Conservation (phyloP, 805 yeast genomes). For the Monosporozyma unispora region DNA sequence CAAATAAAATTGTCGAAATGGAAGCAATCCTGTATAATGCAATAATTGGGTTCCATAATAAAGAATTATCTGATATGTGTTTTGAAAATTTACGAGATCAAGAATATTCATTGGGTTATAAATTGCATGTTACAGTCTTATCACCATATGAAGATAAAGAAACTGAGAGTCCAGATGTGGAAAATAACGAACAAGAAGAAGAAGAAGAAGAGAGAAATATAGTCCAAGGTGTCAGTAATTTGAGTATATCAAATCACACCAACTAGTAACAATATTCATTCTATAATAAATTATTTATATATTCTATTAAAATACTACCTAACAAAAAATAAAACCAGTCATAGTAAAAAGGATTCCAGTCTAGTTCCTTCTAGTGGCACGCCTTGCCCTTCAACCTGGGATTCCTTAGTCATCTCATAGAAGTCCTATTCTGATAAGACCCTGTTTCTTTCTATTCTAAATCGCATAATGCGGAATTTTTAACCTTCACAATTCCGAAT, state of each 20-base stretch:
- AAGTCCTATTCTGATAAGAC: too few relatives aligned
- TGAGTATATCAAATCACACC: neutral
- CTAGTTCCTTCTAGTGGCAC: too few relatives aligned
- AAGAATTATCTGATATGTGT: constrained; percentile 22
- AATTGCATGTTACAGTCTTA: constrained; percentile 16
- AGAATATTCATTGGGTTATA: constrained; percentile 26
- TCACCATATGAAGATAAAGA: constrained; percentile 17
- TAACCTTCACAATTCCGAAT: too few relatives aligned
- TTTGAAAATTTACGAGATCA: constrained; percentile 19
- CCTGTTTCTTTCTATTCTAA: too few relatives aligned
- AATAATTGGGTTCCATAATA: constrained; percentile 28
- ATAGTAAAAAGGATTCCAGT: too few relatives aligned
- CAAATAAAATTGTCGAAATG: constrained; percentile 5
- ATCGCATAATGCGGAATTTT: too few relatives aligned
- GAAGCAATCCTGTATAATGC: constrained; percentile 26
- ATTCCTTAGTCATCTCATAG: too few relatives aligned
- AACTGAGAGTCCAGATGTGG: neutral
- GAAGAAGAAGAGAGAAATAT: neutral
- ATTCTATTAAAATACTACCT: neutral
- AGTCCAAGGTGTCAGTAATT: neutral
- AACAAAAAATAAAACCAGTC: too few relatives aligned
- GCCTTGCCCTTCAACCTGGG: too few relatives aligned
- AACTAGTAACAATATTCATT: neutral
- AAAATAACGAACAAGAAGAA: constrained; percentile 5
- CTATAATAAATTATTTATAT: neutral